Percentiles rank a stretch among this genome's conserved stretches.
These are phyloP conservation scores for Ustilago bromivora DNA, from an alignment of 1,284 basidiomycete genomes.

Conservation along the genomic window DNA sequence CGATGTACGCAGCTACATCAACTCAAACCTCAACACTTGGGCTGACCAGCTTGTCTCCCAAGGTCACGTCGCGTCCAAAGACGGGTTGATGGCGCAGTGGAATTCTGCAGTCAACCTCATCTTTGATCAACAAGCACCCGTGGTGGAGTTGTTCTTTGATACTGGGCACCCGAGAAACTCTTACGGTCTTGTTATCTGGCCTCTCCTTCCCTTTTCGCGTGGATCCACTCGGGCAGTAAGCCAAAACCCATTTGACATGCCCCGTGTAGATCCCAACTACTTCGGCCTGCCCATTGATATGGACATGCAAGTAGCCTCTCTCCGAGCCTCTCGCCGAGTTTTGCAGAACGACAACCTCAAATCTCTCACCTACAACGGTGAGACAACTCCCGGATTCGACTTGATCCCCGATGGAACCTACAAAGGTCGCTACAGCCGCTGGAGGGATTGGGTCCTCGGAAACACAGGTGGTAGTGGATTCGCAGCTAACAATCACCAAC, in stretches of 20 bases:
- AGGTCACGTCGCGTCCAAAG: constrained; percentile 53
- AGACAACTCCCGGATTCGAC: constrained; percentile 68
- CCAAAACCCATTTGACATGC: constrained; percentile 29
- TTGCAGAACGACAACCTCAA: constrained; percentile 61
- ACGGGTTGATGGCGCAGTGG: constrained; percentile 53
- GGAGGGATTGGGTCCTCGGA: constrained; percentile 70
- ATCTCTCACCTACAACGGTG: constrained; percentile 60
- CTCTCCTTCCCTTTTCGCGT: constrained; percentile 57
- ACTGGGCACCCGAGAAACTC: constrained; percentile 49
- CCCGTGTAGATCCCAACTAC: constrained; percentile 61
- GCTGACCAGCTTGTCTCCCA: constrained; percentile 44
- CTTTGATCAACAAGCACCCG: constrained; percentile 50
- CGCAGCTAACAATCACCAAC: constrained; percentile 73
- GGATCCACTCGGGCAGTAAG: constrained; percentile 49
- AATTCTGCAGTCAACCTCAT: constrained; percentile 36
- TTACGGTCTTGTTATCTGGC: constrained; percentile 64
- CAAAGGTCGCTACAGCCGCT: constrained; percentile 62
- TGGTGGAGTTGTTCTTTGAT: constrained; percentile 63
- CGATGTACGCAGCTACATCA: constrained; percentile 51
- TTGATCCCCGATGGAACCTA: constrained; percentile 56
- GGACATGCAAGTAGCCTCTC: constrained; percentile 66
- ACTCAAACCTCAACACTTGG: constrained; percentile 42
- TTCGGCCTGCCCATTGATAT: constrained; percentile 70
- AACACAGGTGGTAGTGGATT: constrained; percentile 62
- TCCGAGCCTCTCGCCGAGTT: constrained; percentile 63